Conservation (phyloP, 495 filamentous ascomycete genomes). For the Lasiosphaeria miniovina region DNA sequence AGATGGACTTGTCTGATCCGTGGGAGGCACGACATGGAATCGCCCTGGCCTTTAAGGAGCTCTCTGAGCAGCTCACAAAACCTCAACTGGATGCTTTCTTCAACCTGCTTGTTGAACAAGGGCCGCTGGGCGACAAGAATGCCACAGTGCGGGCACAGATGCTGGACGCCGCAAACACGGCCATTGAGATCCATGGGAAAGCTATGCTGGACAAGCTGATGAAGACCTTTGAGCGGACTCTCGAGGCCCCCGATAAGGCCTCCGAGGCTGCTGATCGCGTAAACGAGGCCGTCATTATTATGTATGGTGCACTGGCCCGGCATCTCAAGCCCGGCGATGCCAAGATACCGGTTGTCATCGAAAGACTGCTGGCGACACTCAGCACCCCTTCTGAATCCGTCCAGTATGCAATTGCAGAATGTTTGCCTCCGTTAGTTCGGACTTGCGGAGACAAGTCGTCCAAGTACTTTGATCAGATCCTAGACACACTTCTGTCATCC, state of each 20-base stretch:
- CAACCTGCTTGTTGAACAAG: constrained; percentile 77
- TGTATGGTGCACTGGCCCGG: constrained; percentile 88
- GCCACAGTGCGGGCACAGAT: constrained; percentile 76
- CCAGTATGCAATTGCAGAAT: constrained; percentile 92
- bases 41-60: constrained; percentile 77
- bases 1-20: constrained; percentile 75
- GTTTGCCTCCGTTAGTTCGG: constrained; percentile 82
- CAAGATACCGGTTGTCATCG: constrained; percentile 80
- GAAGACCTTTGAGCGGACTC: constrained; percentile 79
- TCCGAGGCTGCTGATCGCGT: constrained; percentile 77
- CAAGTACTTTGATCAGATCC: constrained; percentile 74
- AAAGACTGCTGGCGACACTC: constrained; percentile 77
- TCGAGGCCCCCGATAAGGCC: constrained; percentile 77
- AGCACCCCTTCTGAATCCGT: constrained; percentile 96
- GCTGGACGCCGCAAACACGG: constrained; percentile 83
- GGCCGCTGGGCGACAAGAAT: constrained; percentile 78
- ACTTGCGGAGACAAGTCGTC: constrained; percentile 71
- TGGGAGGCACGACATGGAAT: constrained; percentile 90
- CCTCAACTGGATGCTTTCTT: constrained; percentile 71
- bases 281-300: constrained; percentile 94
- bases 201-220: constrained; percentile 83
- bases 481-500: constrained; percentile 74
- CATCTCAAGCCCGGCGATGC: constrained; percentile 81
- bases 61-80: constrained; percentile 66
- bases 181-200: constrained; percentile 76